Percentiles rank a stretch among this genome's conserved stretches.
Evolutionary conservation across 305 asterid genomes (phyloP).

Genomic region (Fraxinus velutina): DNA sequence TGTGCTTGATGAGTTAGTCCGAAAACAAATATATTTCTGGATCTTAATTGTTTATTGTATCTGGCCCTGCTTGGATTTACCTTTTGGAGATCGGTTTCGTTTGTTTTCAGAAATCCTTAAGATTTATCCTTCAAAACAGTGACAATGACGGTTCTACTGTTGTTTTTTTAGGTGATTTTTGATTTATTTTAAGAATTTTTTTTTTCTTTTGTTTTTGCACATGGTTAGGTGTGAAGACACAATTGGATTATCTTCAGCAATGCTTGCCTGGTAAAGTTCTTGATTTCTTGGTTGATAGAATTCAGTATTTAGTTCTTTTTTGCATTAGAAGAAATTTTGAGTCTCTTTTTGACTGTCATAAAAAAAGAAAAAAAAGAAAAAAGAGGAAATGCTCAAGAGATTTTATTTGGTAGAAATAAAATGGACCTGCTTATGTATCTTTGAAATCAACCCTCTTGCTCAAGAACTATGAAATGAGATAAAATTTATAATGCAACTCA

Average conservation of each 20-base stretch:
- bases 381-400: neutral
- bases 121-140: neutral
- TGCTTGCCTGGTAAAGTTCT: slow-evolving; percentile 72
- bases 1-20: neutral
- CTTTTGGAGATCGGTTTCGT: slow-evolving; percentile 1
- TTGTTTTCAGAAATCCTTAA: slow-evolving; percentile 19
- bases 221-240: slow-evolving; percentile 71
- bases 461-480: neutral
- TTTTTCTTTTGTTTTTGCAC: slow-evolving; percentile 9
- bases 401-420: neutral
- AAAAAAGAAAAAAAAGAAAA: neutral
- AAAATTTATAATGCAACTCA: neutral
- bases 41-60: slow-evolving; percentile 31
- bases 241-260: slow-evolving; percentile 88
- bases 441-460: neutral
- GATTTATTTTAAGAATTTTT: slow-evolving; percentile 3
- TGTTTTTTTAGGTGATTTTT: slow-evolving; percentile 18
- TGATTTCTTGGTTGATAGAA: slow-evolving; percentile 8
- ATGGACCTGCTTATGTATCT: neutral
- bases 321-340: neutral
- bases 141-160: slow-evolving; percentile 3
- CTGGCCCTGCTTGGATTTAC: slow-evolving; percentile 33
- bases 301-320: neutral
- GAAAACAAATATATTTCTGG: slow-evolving; percentile 24
- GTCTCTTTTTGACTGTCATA: neutral